Evolutionary conservation across 2,329 filamentous ascomycete species (phyloP).

Genomic region (Exophiala sp.): DNA sequence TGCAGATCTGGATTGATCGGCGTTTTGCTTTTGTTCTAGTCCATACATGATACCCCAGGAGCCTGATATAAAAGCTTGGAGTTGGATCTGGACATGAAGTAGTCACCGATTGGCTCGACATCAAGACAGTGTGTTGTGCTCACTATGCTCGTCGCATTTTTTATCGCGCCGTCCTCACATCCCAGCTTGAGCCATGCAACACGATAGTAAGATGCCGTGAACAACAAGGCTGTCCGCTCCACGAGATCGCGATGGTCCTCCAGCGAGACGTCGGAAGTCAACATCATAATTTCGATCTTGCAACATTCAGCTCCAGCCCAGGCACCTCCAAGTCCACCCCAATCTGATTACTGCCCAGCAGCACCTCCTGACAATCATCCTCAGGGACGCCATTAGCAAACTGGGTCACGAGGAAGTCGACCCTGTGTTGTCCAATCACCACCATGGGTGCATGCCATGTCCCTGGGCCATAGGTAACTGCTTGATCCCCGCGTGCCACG

Average conservation of each 20-base stretch:
- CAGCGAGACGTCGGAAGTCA: background rate
- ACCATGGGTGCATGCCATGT: constrained; percentile 98
- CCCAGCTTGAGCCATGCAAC: too few species aligned
- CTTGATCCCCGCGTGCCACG: constrained; percentile 68
- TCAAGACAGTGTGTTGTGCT: background rate
- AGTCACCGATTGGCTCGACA: background rate
- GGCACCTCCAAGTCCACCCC: constrained; percentile 7
- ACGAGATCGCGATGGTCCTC: too few species aligned
- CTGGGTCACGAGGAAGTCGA: constrained; percentile 87
- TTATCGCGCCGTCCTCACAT: too few species aligned
- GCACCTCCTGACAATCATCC: constrained; percentile 71
- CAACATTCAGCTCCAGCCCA: constrained; percentile 1
- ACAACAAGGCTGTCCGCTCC: too few species aligned
- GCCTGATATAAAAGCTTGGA: background rate
- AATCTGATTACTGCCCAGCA: constrained; percentile 15
- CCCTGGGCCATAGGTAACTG: constrained; percentile 83
- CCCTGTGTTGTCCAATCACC: constrained; percentile 61
- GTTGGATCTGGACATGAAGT: background rate
- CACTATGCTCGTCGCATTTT: too few species aligned
- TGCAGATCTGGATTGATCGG: too few species aligned
- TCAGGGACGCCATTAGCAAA: constrained; percentile 72
- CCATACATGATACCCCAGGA: constrained; percentile 12
- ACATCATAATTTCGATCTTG: constrained; percentile 10
- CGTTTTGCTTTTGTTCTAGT: background rate
- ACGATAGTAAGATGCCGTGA: too few species aligned